Evolutionary conservation across 1,284 basidiomycete species (phyloP).

Genomic region (Taiwanofungus camphoratus): DNA sequence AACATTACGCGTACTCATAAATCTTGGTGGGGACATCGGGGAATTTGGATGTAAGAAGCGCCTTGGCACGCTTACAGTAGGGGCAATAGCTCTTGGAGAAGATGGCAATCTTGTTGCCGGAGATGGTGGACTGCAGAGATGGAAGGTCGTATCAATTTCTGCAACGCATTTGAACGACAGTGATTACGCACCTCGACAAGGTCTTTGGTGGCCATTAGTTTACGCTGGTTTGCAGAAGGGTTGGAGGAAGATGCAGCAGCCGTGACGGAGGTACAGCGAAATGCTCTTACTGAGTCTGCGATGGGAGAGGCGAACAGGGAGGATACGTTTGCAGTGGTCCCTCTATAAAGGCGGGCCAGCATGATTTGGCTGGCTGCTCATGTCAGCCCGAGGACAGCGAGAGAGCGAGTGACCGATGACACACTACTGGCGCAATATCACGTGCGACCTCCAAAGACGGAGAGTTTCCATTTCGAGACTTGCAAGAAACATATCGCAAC

Average conservation of each 20-base stretch:
- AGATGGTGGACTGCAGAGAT: constrained; percentile 42
- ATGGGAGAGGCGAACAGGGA: constrained; percentile 14
- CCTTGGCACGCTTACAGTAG: constrained; percentile 56
- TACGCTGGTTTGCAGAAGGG: constrained; percentile 32
- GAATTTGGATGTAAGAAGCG: constrained; percentile 44
- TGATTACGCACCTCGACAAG: constrained; percentile 35
- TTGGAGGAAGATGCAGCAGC: constrained; percentile 31
- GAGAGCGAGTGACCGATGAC: not conserved
- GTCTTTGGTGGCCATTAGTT: constrained; percentile 34
- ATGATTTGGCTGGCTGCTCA: constrained; percentile 10
- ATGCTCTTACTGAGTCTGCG: constrained; percentile 23
- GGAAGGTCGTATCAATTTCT: not conserved
- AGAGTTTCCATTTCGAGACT: not conserved
- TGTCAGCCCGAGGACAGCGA: not conserved
- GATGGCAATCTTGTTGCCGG: constrained; percentile 54
- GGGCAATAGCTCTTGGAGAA: constrained; percentile 68
- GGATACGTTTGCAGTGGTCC: constrained; percentile 9
- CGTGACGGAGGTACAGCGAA: constrained; percentile 13
- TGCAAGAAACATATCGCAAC: constrained; percentile 1
- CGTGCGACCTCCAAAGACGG: not conserved
- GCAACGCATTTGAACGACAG: not conserved
- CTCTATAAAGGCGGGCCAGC: constrained; percentile 25
- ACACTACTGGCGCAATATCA: constrained; percentile 4
- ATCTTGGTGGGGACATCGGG: constrained; percentile 44
- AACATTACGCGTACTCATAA: constrained; percentile 45